Evolutionary conservation across 78 protist species (phyloP), one percentile per base, ranked within the genome.

Genomic region (Fonticula alba): DNA sequence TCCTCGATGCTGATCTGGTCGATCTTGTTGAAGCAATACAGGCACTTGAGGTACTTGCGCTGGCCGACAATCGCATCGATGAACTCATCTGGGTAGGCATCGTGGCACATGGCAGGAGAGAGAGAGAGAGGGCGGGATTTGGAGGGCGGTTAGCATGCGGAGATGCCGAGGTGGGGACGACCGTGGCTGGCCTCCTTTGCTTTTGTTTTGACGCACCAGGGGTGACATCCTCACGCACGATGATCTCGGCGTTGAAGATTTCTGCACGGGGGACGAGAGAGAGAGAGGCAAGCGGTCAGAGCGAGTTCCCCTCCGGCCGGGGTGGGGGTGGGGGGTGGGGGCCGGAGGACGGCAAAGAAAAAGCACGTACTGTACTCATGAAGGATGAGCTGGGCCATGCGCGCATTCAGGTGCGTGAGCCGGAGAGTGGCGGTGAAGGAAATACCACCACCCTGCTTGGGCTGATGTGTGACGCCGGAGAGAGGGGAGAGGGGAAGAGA

Each of bases 61-160:
- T 87, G 89, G 41, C 97, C 97, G 64, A 82, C 95, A 54, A 93
- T 72, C 46, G 80, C 91, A 37, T 95, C 99, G 57, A 95, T 93
- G 60, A 95, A 80, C 40, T 95, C 92, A 32, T 95, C 98, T 5
- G 73, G 79, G 10, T 91, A n/a, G 10, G 49, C 49, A 43, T 13
- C 49, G 49, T 9, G 49, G 49, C 9, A 13, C 2, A 56, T 56
- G 51, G 20, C 9, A 35, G 29, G 54, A 49, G 54, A 20, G 54
- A 49, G 19, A 24, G 24, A 24, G 19, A 49, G n/a, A n/a, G n/a
- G n/a, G n/a, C n/a, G n/a, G n/a, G n/a, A n/a, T n/a, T n/a, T n/a
- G n/a, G n/a, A n/a, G n/a, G n/a, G n/a, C n/a, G n/a, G n/a, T n/a
- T n/a, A n/a, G n/a, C n/a, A n/a, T n/a, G n/a, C n/a, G n/a, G n/a